Evolutionary conservation across 1,139 yeast genomes (phyloP), one percentile per base, ranked within the genome.

Genomic region (Debaryomycetaceae sp.): DNA sequence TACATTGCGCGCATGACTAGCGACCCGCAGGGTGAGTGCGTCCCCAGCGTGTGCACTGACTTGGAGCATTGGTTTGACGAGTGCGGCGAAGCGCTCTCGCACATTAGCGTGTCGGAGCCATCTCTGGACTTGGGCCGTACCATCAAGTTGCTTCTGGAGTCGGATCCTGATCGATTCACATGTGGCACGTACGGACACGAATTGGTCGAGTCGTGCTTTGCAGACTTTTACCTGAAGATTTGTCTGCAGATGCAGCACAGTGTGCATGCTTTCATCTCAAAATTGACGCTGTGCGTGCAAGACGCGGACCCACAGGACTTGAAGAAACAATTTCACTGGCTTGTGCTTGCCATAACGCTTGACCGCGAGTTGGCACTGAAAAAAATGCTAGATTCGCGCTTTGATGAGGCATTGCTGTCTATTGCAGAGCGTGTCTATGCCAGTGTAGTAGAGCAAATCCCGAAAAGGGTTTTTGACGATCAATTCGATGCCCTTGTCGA

Each of bases 1-100:
- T 58, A 58, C 31, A 38, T 51, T 28, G 30, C 32, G 11, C 27
- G 29, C 5, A 29, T 47, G 3, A 25, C 38, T 2, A 25, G 37
- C 4, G 18, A 13, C 6, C 14, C 26, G 7, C 27, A 23, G 4
- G 39, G 39, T 10, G 8, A 10, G 10, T 18, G 20, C 20, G 20
- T 18, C 10, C n/a, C n/a, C n/a, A n/a, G n/a, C n/a, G n/a, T n/a
- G n/a, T n/a, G n/a, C n/a, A n/a, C n/a, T n/a, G n/a, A n/a, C n/a
- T 7, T 18, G 8, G 20, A 18, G 10, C 20, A 27, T 4, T 57
- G 62, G 62, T 53, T 55, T 30, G 34, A 44, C 12, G 37, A 30
- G 14, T 44, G 37, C 10, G 10, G 10, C 10, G 10, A 18, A 10
- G 20, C 20, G 20, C 20, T 18, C 10, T 18, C 20, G 20, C 20